Percentiles rank a stretch among this genome's conserved stretches.
Conservation (phyloP, 2,329 filamentous ascomycete species). For the Pyrenochaeta sp. region DNA sequence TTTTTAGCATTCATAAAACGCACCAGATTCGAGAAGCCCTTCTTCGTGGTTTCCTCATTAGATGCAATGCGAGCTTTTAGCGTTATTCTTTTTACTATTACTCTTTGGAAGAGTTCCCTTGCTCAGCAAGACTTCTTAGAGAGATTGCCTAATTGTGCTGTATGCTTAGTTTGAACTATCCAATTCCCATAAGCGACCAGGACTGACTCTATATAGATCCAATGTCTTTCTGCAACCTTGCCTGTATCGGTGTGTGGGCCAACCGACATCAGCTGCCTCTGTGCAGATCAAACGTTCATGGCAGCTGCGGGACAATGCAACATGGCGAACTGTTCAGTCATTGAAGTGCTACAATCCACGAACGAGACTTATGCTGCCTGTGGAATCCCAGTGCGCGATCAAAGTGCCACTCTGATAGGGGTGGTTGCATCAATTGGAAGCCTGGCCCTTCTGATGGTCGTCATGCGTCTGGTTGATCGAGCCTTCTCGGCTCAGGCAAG, state of each 20-base stretch:
- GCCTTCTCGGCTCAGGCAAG: conserved; percentile 28
- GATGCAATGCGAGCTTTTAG: conserved; percentile 15
- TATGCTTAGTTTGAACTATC: conserved; percentile 1
- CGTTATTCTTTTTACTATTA: conserved; percentile 1
- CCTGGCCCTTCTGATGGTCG: conserved; percentile 38
- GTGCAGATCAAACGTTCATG: conserved; percentile 33
- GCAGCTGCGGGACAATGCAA: conserved; percentile 31
- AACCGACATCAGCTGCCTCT: conserved; percentile 38
- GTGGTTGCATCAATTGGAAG: conserved; percentile 29
- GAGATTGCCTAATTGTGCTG: conserved; percentile 21
- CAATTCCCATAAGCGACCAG: background rate
- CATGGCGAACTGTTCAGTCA: conserved; percentile 38
- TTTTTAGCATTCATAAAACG: background rate
- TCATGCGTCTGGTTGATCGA: conserved; percentile 35
- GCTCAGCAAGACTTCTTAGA: conserved; percentile 24
- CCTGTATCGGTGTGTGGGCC: conserved; percentile 28
- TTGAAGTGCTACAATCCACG: conserved; percentile 32
- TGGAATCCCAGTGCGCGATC: conserved; percentile 32
- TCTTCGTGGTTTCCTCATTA: background rate
- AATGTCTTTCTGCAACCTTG: conserved; percentile 25
- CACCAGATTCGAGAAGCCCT: background rate
- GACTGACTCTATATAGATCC: conserved; percentile 12
- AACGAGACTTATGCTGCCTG: conserved; percentile 39
- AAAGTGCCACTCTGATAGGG: conserved; percentile 28
- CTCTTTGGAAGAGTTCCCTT: conserved; percentile 9